A percentile compares a stretch with the other conserved stretches of the same genome.
phyloP scores from a whole-genome alignment of 2,329 filamentous ascomycete species.

The Paraconiothyrium sp. region DNA sequence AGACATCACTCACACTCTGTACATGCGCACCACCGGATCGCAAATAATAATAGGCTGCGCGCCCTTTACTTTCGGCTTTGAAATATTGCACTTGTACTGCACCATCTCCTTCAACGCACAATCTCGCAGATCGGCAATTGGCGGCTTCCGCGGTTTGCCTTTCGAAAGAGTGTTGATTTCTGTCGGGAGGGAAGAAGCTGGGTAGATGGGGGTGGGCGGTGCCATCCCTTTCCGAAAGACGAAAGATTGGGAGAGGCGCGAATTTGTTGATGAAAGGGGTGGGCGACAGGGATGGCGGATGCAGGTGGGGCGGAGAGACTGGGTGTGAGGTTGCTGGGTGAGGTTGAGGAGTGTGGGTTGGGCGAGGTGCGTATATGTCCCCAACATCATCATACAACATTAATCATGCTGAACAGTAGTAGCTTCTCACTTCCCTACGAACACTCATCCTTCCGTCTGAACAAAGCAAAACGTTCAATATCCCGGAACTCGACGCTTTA shows the following conservation, averaged over 20 bases:
- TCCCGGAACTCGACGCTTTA: constrained; percentile 58
- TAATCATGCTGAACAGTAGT: neutral
- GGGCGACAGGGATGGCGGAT: constrained; percentile 24
- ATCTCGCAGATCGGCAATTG: constrained; percentile 59
- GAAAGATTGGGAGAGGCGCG: constrained; percentile 9
- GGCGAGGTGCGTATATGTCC: constrained; percentile 30
- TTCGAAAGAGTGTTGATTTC: constrained; percentile 62
- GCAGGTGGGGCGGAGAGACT: constrained; percentile 53
- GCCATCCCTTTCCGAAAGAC: constrained; percentile 57
- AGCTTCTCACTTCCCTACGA: constrained; percentile 55
- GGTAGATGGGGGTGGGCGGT: constrained; percentile 64
- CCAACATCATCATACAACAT: neutral
- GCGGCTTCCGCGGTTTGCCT: constrained; percentile 63
- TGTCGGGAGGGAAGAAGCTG: constrained; percentile 60
- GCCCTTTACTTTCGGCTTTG: constrained; percentile 46
- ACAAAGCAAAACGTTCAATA: constrained; percentile 47
- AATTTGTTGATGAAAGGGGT: constrained; percentile 13
- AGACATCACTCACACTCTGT: constrained; percentile 61
- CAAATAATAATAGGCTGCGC: constrained; percentile 59
- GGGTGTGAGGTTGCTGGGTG: constrained; percentile 62
- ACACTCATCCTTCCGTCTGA: constrained; percentile 28
- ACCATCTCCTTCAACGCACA: constrained; percentile 68
- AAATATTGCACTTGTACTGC: constrained; percentile 70
- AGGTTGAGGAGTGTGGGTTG: constrained; percentile 45
- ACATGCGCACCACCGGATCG: constrained; percentile 66